Evolutionary conservation across 352 stramenopile species (phyloP).

Genomic region (Saprolegnia diclina): DNA sequence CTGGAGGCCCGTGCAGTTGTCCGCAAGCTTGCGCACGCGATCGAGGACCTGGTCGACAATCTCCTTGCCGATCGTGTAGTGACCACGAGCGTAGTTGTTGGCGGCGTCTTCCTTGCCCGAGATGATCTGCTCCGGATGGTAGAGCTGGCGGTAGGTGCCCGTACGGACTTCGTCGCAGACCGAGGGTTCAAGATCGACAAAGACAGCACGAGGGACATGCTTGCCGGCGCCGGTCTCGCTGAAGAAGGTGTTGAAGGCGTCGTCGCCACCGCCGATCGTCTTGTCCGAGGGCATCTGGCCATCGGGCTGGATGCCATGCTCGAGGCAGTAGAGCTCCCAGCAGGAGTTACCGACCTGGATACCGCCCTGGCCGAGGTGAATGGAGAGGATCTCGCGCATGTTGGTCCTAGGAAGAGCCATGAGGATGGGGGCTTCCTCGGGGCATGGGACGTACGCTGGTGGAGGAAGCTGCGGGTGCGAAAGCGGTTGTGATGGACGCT

Average conservation of each 20-base stretch:
- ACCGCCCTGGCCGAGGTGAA: conserved; percentile 94
- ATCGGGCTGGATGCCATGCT: conserved; percentile 92
- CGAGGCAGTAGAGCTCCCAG: conserved; percentile 91
- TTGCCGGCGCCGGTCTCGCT: conserved; percentile 85
- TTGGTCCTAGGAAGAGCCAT: not conserved
- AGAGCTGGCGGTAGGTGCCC: conserved; percentile 92
- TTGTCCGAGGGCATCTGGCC: conserved; percentile 58
- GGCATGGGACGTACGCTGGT: not conserved
- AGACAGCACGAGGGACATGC: conserved; percentile 92
- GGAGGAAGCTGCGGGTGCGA: not conserved
- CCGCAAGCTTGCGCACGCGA: conserved; percentile 93
- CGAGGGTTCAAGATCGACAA: conserved; percentile 96
- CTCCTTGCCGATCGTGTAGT: conserved; percentile 93
- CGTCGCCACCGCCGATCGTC: conserved; percentile 89
- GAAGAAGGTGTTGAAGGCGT: conserved; percentile 94
- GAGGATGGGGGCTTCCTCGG: not conserved
- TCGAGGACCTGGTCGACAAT: conserved; percentile 96
- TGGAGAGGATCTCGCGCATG: conserved; percentile 94
- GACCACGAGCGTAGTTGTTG: conserved; percentile 86
- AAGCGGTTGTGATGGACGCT: conserved; percentile 1
- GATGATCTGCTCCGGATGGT: conserved; percentile 96
- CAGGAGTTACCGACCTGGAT: conserved; percentile 84
- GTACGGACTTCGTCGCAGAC: conserved; percentile 94
- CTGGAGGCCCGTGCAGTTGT: conserved; percentile 96
- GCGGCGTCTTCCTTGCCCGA: conserved; percentile 93